Conservation (phyloP, 805 yeast species). For the Suhomyces prunicola region DNA sequence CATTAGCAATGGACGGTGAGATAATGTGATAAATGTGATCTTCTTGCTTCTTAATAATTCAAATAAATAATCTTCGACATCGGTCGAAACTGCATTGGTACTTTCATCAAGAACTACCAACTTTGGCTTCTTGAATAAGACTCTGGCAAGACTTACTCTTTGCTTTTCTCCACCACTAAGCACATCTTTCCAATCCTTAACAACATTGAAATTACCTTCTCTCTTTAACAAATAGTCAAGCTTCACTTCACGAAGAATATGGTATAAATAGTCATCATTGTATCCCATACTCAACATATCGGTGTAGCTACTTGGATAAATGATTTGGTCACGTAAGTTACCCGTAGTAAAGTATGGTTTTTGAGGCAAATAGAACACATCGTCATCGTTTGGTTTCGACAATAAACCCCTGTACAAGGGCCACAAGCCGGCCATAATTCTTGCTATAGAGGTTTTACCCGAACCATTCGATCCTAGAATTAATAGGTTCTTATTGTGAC, state of each 20-base stretch:
- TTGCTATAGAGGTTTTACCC: slow-evolving; percentile 84
- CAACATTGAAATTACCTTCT: slow-evolving; percentile 52
- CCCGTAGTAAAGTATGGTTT: slow-evolving; percentile 81
- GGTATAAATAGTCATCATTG: slow-evolving; percentile 66
- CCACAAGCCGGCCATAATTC: slow-evolving; percentile 88
- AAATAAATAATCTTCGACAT: slow-evolving; percentile 83
- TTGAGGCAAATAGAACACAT: slow-evolving; percentile 79
- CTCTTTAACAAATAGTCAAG: slow-evolving; percentile 76
- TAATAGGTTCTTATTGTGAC: slow-evolving; percentile 63
- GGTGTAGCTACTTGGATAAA: slow-evolving; percentile 75
- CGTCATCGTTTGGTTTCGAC: slow-evolving; percentile 69
- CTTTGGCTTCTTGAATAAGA: slow-evolving; percentile 73
- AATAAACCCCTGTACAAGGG: slow-evolving; percentile 81
- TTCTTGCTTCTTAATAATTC: slow-evolving; percentile 66
- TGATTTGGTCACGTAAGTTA: slow-evolving; percentile 85
- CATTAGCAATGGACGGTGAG: slow-evolving; percentile 79
- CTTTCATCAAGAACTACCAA: slow-evolving; percentile 88
- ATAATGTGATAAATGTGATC: slow-evolving; percentile 75
- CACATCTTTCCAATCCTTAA: slow-evolving; percentile 82
- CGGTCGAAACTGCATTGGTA: slow-evolving; percentile 89
- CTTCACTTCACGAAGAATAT: slow-evolving; percentile 70
- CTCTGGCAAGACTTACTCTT: slow-evolving; percentile 82
- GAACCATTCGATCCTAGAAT: slow-evolving; percentile 85
- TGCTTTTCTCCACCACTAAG: slow-evolving; percentile 96
- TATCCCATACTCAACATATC: slow-evolving; percentile 73